phyloP scores from a whole-genome alignment of 257 asterid species.

The Jaltomata sinuosa region DNA sequence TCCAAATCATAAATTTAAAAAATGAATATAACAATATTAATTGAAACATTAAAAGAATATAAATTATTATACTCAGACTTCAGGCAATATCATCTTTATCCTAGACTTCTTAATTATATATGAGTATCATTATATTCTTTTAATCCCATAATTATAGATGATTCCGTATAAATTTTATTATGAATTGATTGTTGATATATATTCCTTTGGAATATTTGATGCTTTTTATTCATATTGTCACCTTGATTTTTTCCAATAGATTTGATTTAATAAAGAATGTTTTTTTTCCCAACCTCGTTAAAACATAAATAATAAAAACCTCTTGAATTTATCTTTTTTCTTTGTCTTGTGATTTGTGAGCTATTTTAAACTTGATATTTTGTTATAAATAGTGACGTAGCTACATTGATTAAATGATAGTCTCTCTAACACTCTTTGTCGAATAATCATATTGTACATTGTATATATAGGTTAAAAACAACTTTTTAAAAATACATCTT shows the following conservation, averaged over 20 bases:
- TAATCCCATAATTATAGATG: not conserved
- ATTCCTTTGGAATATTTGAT: not conserved
- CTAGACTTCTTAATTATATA: not conserved
- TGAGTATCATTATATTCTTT: not conserved
- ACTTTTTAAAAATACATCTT: too few relatives aligned
- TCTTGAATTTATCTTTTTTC: not conserved
- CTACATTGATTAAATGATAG: too few relatives aligned
- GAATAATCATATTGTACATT: too few relatives aligned
- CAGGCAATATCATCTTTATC: not conserved
- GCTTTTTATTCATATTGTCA: not conserved
- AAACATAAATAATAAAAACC: not conserved
- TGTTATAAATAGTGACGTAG: too few relatives aligned
- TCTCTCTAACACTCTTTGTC: too few relatives aligned
- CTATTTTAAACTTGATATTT: not conserved
- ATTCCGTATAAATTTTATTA: not conserved
- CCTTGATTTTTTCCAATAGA: not conserved
- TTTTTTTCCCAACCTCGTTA: accelerated
- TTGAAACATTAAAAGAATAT: too few relatives aligned
- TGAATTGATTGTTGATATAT: not conserved
- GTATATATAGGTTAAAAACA: too few relatives aligned
- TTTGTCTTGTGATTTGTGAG: too few relatives aligned
- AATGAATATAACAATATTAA: too few relatives aligned
- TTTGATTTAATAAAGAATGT: too few relatives aligned
- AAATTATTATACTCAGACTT: too few relatives aligned
- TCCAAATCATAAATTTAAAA: not conserved